Evolutionary conservation across 2,329 filamentous ascomycete species (phyloP), one percentile per base, ranked within the genome.

Genomic region (Diplocarpon rosae): DNA sequence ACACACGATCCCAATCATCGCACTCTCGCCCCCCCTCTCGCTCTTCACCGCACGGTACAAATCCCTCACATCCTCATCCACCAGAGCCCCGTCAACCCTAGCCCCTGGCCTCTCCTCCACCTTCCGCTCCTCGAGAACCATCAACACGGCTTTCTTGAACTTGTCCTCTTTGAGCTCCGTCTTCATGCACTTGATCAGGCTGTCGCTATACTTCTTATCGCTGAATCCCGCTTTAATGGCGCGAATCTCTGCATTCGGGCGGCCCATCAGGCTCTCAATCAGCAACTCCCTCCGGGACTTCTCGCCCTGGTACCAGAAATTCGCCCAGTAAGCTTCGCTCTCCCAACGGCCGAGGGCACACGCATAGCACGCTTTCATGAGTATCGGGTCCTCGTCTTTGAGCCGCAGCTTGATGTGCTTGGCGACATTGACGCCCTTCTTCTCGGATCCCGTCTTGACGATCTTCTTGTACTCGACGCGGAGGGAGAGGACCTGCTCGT

Each of bases 271-370:
- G 5, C 81, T 78, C 65, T 98, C 92, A 56, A 96, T 95, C 42
- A 98, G 75, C 30, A 98, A 72, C 64, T 96, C 90, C 5, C 89
- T 78, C 2, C 87, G 76, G 7, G 81, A 85, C 57, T 82, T 85
- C 63, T 90, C 84, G 31, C 82, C 81, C 61, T 95, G 90, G 66
- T 95, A 96, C 81, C 88, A 96, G 65, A 87, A 95, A 63, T 95
- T 96, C 48, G 90, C 88, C 89, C 92, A 98, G 70, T 95, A 95
- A 0, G 87, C 86, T 63, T 98, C 92, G 55, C 80, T 83, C 66
- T 95, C 92, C 81, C 88, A 96, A 42, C 76, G 75, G 9, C 92
- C 92, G 0, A 96, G 75, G 0, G 90, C 88, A 2, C 86, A 89
- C 3, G 89, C 80, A 63, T 96, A 95, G 59, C 83, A 88, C 6